Evolutionary conservation across 768 basidiomycete species (phyloP).

Genomic region (Phanerodontia chrysosporium): DNA sequence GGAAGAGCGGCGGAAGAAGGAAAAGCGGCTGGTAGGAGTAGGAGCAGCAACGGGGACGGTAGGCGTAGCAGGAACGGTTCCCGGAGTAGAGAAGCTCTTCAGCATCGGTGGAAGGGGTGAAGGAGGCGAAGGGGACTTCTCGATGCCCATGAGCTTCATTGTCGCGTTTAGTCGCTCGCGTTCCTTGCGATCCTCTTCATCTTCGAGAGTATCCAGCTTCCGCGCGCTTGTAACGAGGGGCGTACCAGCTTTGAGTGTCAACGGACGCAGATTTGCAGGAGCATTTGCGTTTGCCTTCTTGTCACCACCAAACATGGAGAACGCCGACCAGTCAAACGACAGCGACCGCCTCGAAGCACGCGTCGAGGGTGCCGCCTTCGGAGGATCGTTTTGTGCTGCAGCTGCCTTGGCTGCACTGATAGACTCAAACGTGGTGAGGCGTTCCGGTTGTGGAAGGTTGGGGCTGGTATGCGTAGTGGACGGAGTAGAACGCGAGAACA

Average conservation of each 20-base stretch:
- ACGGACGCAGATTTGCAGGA: slow-evolving; percentile 48
- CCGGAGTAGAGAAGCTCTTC: slow-evolving; percentile 39
- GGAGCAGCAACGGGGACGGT: slow-evolving; percentile 27
- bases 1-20: slow-evolving; percentile 63
- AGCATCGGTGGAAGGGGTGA: slow-evolving; percentile 32
- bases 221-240: slow-evolving; percentile 59
- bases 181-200: slow-evolving; percentile 88
- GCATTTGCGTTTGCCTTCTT: not conserved
- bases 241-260: slow-evolving; percentile 69
- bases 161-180: slow-evolving; percentile 85
- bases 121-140: slow-evolving; percentile 52
- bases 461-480: slow-evolving; percentile 29
- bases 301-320: slow-evolving; percentile 60
- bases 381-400: slow-evolving; percentile 11
- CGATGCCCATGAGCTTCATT: slow-evolving; percentile 93
- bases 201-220: slow-evolving; percentile 83
- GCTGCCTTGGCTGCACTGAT: not conserved
- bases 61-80: slow-evolving; percentile 5
- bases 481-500: slow-evolving; percentile 37
- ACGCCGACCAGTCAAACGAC: slow-evolving; percentile 67
- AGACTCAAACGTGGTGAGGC: slow-evolving; percentile 31
- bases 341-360: slow-evolving; percentile 57
- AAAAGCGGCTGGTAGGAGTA: slow-evolving; percentile 48
- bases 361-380: slow-evolving; percentile 19
- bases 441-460: slow-evolving; percentile 31